These are phyloP conservation scores for Hemisphaericaspora subhashii DNA, from an alignment of 1,139 yeast genomes.

Conservation along the genomic window DNA sequence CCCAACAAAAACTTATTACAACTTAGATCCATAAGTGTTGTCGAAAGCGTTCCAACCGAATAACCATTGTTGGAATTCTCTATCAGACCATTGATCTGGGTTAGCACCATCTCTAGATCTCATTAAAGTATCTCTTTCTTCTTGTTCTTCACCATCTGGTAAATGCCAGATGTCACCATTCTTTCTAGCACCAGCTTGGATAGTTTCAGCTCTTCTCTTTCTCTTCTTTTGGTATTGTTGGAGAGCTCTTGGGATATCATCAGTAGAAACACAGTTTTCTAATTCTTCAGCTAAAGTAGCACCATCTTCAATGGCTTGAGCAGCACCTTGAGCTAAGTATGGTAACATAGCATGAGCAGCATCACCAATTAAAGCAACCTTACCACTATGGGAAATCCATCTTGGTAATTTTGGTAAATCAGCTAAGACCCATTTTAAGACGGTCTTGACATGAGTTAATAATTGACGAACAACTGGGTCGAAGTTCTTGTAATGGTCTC, in stretches of 20 bases:
- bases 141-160: constrained; percentile 24
- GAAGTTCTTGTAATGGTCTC: constrained; percentile 13
- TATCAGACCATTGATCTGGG: constrained; percentile 16
- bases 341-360: constrained; percentile 41
- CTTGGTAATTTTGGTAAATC: constrained; percentile 12
- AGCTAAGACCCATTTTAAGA: constrained; percentile 15
- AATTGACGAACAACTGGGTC: constrained; percentile 14
- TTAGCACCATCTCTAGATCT: constrained; percentile 12
- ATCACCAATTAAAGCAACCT: constrained; percentile 34
- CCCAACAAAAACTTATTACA: neutral
- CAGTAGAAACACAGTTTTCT: constrained; percentile 6
- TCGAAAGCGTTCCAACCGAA: constrained; percentile 16
- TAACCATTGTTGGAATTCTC: constrained; percentile 15
- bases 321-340: constrained; percentile 42
- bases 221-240: constrained; percentile 9
- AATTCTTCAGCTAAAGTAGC: constrained; percentile 20
- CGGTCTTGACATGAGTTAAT: constrained; percentile 12
- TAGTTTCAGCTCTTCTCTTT: constrained; percentile 21
- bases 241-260: constrained; percentile 13
- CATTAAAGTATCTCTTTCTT: constrained; percentile 19
- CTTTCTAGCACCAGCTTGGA: constrained; percentile 21
- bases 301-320: constrained; percentile 35
- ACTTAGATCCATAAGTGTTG: constrained; percentile 4
- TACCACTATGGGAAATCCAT: constrained; percentile 17
- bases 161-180: constrained; percentile 26